These are phyloP conservation scores for Pachyrhizus erosus DNA, from an alignment of 306 rosid genomes.

Conservation along the genomic window DNA sequence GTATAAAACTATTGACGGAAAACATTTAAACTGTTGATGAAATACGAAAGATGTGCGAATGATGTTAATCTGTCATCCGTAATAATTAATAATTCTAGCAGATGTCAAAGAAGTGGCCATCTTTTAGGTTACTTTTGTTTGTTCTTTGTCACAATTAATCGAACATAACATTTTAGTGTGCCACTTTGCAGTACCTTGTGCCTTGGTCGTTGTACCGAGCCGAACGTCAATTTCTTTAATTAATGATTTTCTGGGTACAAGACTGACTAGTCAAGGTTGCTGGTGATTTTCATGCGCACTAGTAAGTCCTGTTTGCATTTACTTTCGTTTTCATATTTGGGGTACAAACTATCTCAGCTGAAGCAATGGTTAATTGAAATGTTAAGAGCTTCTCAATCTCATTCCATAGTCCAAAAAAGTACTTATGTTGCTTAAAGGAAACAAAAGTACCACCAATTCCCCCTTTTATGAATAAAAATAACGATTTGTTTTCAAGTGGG, in stretches of 20 bases:
- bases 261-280: neutral
- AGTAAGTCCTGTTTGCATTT: conserved; percentile 16
- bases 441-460: neutral
- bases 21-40: neutral
- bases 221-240: neutral
- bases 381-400: neutral
- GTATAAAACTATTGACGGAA: neutral
- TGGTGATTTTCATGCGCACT: conserved; percentile 7
- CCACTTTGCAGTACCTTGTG: conserved; percentile 28
- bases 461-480: neutral
- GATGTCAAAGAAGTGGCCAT: conserved; percentile 42
- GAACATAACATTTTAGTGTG: conserved; percentile 33
- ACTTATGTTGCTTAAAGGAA: neutral
- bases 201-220: neutral
- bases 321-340: neutral
- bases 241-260: conserved; percentile 22
- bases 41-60: conserved; percentile 5
- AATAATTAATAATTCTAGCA: neutral
- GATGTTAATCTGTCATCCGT: conserved; percentile 19
- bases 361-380: neutral
- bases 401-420: neutral
- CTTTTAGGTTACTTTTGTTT: conserved; percentile 35
- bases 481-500: neutral
- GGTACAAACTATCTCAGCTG: neutral
- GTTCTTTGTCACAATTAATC: conserved; percentile 35